Evolutionary conservation across 2,329 filamentous ascomycete species (phyloP), one percentile per base, ranked within the genome.

Genomic region (Nemania bipapillata): DNA sequence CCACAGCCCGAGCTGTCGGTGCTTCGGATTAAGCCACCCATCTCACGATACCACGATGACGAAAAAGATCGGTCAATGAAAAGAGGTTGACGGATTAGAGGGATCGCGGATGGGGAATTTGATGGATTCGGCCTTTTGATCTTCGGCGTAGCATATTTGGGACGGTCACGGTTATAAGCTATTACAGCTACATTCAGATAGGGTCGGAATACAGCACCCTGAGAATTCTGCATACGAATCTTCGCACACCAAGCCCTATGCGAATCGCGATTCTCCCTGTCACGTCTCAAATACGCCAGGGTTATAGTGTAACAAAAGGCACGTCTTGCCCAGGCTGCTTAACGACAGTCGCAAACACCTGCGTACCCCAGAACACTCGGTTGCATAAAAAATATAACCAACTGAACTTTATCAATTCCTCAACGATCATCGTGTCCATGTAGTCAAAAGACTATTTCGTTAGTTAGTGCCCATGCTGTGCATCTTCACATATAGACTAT

Each of bases 61-160:
- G 70, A 77, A 70, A 70, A 72, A 72, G 60, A 66, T 73, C 72
- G 71, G 74, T 75, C 73, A 68, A 75, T 73, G 60, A 62, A 62
- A 66, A 66, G 62, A 68, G 66, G 68, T 73, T 73, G 70, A 74
- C 74, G 70, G 73, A 70, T 70, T 67, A 72, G 68, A 76, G 72
- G 74, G 75, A 75, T 76, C 75, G 72, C 72, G 65, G 68, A 76
- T 69, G 69, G 71, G 67, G 68, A 65, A 74, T 73, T 72, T 74
- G 73, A 77, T 76, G 74, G 76, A 76, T 76, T 74, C 73, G 71
- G 75, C 75, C 76, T 77, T 78, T 77, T 75, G 75, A 75, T 77
- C 77, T 76, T 75, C 77, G 77, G 77, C 77, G 77, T 78, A 78
- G 74, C 76, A 77, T 77, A 66, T 74, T n/a, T 58, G 75, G 77